Conservation (phyloP, 257 asterid genomes). For the Gentiana dahurica region DNA sequence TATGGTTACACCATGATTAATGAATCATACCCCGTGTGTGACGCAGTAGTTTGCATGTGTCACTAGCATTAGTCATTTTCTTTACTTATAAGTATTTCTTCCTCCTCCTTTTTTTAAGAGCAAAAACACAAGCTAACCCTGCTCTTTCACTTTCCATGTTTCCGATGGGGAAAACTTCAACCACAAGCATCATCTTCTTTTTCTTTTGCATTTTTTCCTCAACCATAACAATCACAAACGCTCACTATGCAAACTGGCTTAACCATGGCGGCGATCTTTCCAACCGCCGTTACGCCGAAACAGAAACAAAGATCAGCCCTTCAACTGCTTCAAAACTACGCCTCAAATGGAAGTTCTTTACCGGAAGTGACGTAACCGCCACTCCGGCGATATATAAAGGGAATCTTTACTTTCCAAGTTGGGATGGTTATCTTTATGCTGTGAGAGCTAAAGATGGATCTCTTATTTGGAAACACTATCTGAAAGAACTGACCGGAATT, state of each 20-base stretch:
- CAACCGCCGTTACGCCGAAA: constrained; percentile 30
- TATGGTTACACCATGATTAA: too few species aligned
- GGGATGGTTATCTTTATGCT: constrained; percentile 41
- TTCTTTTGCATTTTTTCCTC: too few species aligned
- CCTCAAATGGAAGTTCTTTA: constrained; percentile 37
- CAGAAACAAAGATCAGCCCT: constrained; percentile 30
- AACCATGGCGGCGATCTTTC: constrained; percentile 47
- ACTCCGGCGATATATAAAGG: constrained; percentile 33
- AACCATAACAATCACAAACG: too few species aligned
- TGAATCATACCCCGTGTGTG: too few species aligned
- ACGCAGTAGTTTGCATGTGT: too few species aligned
- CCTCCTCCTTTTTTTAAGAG: too few species aligned
- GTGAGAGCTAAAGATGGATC: constrained; percentile 32
- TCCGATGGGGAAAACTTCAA: too few species aligned
- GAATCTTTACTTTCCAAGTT: constrained; percentile 34
- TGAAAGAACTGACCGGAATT: constrained; percentile 27
- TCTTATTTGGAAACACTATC: constrained; percentile 30
- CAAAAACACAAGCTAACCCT: too few species aligned
- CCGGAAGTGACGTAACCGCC: constrained; percentile 27
- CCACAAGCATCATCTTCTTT: too few species aligned
- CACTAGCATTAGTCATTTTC: too few species aligned
- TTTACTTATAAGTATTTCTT: too few species aligned
- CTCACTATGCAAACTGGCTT: constrained; percentile 19
- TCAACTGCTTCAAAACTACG: constrained; percentile 21
- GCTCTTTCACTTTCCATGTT: too few species aligned